Evolutionary conservation across 805 yeast species (phyloP).

Genomic region (Wickerhamomyces subpelliculosus): DNA sequence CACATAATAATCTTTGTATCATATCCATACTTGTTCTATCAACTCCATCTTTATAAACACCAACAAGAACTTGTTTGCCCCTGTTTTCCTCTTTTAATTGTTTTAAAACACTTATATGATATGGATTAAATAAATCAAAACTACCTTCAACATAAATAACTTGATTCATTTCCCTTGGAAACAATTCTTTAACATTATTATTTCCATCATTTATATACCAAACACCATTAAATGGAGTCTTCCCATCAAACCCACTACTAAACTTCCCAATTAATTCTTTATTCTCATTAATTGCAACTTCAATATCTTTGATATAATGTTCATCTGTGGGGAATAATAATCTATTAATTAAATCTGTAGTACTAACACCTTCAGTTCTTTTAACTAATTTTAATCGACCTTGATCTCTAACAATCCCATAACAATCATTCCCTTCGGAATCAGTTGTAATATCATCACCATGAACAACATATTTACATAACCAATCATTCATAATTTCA

Average conservation of each 20-base stretch:
- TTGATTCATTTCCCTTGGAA: constrained; percentile 12
- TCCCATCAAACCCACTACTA: constrained; percentile 60
- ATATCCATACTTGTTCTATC: constrained; percentile 82
- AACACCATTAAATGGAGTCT: constrained; percentile 42
- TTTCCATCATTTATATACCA: constrained; percentile 41
- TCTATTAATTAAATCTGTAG: constrained; percentile 90
- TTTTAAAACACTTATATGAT: constrained; percentile 73
- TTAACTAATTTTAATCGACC: constrained; percentile 90
- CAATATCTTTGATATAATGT: constrained; percentile 11
- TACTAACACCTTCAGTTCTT: constrained; percentile 88
- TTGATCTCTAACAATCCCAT: constrained; percentile 70
- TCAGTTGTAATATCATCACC: constrained; percentile 98
- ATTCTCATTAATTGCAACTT: constrained; percentile 4
- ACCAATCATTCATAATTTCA: constrained; percentile 53
- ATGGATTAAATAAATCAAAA: constrained; percentile 90
- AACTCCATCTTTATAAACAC: constrained; percentile 62
- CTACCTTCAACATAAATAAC: constrained; percentile 67
- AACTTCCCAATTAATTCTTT: constrained; percentile 33
- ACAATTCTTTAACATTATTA: constrained; percentile 19
- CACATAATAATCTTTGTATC: constrained; percentile 80
- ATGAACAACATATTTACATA: constrained; percentile 90
- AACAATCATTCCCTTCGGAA: constrained; percentile 92
- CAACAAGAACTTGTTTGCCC: constrained; percentile 48
- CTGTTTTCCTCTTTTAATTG: constrained; percentile 35
- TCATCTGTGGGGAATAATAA: constrained; percentile 41